Evolutionary conservation across 148 eudicot species (phyloP), one percentile per base, ranked within the genome.

Genomic region (Suaeda aralocaspica): DNA sequence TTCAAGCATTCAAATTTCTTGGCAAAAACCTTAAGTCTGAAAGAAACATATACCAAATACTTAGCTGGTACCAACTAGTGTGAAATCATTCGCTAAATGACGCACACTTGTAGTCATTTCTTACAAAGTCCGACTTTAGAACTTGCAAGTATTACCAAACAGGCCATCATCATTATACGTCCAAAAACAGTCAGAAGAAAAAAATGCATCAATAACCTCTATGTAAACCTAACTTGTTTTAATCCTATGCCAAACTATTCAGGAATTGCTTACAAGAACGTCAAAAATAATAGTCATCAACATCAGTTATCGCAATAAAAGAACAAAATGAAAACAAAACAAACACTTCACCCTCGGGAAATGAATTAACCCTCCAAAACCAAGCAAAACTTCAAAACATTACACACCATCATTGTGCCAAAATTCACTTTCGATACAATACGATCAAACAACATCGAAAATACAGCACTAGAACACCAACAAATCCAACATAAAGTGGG

Each of bases 121-220:
- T 69, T 39, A 58, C 66, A 53, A 58, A 11, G 51, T 42, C 65
- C 67, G 48, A 51, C 19, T 59, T 51, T 57, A 36, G 3, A 36
- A 46, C 46, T 1, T 4, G 9, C 44, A 39, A 0, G 9, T 9
- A n/a, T n/a, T 28, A 1, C 48, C 11, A 36, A 18, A 36, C 28
- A n/a, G 12, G 19, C 66, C 28, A 34, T 9, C 3, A 36, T 21
- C 22, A 21, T 10, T 3, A 9, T 28, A 59, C 18, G 41, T 5
- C n/a, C 15, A 30, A 6, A 29, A 16, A 3, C 2, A 30, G 21
- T 22, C 31, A 56, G 3, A 33, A n/a, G 33, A 19, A 33, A 39
- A 36, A n/a, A n/a, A n/a, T n/a, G 22, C 63, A 6, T 18, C 41
- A 18, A 59, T 57, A 19, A 19, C 58, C 6, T 57, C 6, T 14